A percentile compares a stretch with the other conserved stretches of the same genome.
These are phyloP conservation scores for Allomyces macrogynus DNA, from an alignment of 192 early-diverging fungal genomes.

Conservation along the genomic window DNA sequence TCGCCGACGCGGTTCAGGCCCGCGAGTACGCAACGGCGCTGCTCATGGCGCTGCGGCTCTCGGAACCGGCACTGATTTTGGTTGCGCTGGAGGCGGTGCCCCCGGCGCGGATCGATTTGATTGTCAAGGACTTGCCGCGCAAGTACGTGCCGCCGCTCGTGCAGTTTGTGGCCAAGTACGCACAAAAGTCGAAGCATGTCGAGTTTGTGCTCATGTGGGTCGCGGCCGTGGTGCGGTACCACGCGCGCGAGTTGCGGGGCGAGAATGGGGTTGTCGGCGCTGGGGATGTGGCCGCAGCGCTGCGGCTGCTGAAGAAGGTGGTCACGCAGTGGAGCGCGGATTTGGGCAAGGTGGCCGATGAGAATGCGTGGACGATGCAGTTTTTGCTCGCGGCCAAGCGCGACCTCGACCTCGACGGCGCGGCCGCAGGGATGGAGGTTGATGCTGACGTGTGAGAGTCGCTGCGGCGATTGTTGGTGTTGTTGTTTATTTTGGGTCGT, in stretches of 20 bases:
- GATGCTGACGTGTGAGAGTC: no score
- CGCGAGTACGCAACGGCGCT: conserved; percentile 71
- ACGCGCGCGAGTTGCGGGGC: conserved; percentile 34
- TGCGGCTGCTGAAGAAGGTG: background rate
- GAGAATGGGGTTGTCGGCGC: conserved; percentile 4
- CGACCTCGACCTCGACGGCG: background rate
- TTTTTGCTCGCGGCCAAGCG: background rate
- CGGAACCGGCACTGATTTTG: conserved; percentile 57
- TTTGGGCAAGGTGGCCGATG: background rate
- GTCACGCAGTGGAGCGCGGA: background rate
- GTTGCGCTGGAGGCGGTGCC: conserved; percentile 64
- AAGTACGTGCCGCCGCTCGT: conserved; percentile 74
- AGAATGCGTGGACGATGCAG: background rate
- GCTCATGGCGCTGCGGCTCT: conserved; percentile 83
- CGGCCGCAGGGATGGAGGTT: no score
- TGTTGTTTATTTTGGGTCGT: no score
- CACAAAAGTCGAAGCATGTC: conserved; percentile 66
- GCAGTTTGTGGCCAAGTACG: conserved; percentile 52
- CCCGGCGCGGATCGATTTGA: conserved; percentile 43
- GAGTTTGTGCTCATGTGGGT: conserved; percentile 81
- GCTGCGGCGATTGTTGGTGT: no score
- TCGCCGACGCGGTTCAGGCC: conserved; percentile 45
- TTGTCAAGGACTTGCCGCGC: conserved; percentile 61
- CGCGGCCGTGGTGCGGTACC: conserved; percentile 46
- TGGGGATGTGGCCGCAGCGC: background rate